Base-by-base conservation (phyloP, 2,329 filamentous ascomycete genomes). In the Orbilia ellipsospora region DNA sequence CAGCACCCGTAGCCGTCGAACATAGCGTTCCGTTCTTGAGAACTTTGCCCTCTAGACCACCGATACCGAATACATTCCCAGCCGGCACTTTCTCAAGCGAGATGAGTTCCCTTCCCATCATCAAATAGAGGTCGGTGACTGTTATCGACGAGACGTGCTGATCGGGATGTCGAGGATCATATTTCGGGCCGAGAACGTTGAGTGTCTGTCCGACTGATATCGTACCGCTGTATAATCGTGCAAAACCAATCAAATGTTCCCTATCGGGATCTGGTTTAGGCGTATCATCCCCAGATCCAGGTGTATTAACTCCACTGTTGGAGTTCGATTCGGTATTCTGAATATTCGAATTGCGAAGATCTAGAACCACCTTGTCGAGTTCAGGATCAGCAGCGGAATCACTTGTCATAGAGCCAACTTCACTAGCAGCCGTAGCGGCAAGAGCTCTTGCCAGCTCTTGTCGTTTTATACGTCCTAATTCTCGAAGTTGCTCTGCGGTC, bases 1-100 rank as follows among this genome's bases (percentile, higher is more conserved):
- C 89, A 5, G 92, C 90, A 15, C 95, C 95, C 57, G 93, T 90
- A 0, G 96, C 84, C 77, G 92, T 91, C 78, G 92, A 96, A 84
- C 93, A 97, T 2, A 99, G 85, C 0, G 95, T 99, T 12, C 94
- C 95, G 0, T 93, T 96, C 82, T 99, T 99, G 65, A 99, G 86
- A n/a, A 99, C 90, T 76, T 94, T 90, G 15, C 94, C 94, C 80
- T 95, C 94, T 0, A 99, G 87, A 1, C 95, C 95, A 36, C 90
- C 93, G 65, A 99, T 95, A 23, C 95, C 95, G 80, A 99, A 98
- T 3, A 99, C 91, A 6, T 96, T 94, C 51, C 95, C 95, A 0
- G 95, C 94, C 4, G 94, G 94, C 0, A 98, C 94, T 0, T 90
- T 91, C 15, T 88, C 87, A 0, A 99, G 87, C 0, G 90, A 87